Base-by-base conservation (phyloP, 2,329 filamentous ascomycete genomes). In the Tolypocladium tundrense region DNA sequence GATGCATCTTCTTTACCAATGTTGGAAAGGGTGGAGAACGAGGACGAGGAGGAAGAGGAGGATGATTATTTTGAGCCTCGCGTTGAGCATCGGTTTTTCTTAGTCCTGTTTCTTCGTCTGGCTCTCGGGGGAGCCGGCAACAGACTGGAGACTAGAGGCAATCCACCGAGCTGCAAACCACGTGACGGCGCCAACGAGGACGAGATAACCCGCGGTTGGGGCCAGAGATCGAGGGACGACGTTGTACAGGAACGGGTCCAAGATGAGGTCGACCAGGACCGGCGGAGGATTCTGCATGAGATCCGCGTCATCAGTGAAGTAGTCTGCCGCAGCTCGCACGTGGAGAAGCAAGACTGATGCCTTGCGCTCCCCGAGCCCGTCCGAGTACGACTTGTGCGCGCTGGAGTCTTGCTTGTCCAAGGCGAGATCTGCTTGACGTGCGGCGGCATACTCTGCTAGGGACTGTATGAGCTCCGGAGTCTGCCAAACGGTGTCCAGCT, bases 171-270 rank as follows among this genome's bases (percentile, higher is more conserved):
- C 75, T n/a, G 79, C 65, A 57, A 77, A 71, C 71, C 72, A 78
- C 4, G 75, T 75, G 42, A 69, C 62, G 33, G 73, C 60, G n/a
- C 84, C 83, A 57, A 96, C 79, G 3, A 82, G 63, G 4, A 79
- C 65, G 57, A 95, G 79, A 71, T 91, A 96, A 41, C 74, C 75
- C 14, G 83, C 83, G 1, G 88, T 93, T 24, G 89, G 86, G 27
- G 88, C 67, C 19, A 97, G 76, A 4, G 91, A 96, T 55, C 78
- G 79, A 14, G 94, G 94, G 56, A 97, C 79, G 19, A 91, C 68
- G 74, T 95, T 94, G 67, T 87, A 74, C 45, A 95, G 60, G 68
- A 87, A 97, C 0, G 91, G 91, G 71, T 97, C 94, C 31, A 99
- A 82, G 66, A 97, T 88, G 71, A 86, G 73, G 65, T 99, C 93